Evolutionary conservation across 2,329 filamentous ascomycete genomes (phyloP).

Genomic region (Diaporthe citrichinensis): DNA sequence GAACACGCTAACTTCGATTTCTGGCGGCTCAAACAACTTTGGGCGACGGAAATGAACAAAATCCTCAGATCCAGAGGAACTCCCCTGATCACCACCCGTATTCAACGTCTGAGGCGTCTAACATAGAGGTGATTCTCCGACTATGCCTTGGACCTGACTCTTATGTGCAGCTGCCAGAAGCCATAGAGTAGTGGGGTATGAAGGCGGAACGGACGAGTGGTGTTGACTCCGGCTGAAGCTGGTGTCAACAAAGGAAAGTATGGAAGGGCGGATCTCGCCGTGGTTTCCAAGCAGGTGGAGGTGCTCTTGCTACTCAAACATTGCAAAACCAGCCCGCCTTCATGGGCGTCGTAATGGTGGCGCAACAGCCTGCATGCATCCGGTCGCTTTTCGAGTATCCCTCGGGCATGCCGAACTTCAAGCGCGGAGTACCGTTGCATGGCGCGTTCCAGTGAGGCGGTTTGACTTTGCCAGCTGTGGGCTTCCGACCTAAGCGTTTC

Average conservation of each 20-base stretch:
- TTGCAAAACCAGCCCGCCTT: not conserved
- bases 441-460: constrained; percentile 7
- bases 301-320: not conserved
- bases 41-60: constrained; percentile 20
- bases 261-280: not conserved
- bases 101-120: not conserved
- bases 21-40: constrained; percentile 52
- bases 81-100: not conserved
- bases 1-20: constrained; percentile 74
- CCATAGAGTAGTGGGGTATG: not conserved
- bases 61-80: not conserved
- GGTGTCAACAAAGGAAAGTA: not conserved
- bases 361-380: constrained; percentile 24
- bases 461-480: constrained; percentile 18
- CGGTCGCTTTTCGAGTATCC: not conserved
- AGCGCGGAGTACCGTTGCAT: constrained; percentile 9
- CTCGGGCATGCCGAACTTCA: constrained; percentile 11
- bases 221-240: not conserved
- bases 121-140: not conserved
- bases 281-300: not conserved
- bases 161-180: not conserved
- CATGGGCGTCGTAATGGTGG: not conserved
- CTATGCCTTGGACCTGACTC: not conserved
- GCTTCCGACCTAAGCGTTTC: not conserved
- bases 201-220: not conserved